These are phyloP conservation scores for Cokeromyces recurvatus DNA, from an alignment of 371 early-diverging fungal genomes.

Conservation along the genomic window DNA sequence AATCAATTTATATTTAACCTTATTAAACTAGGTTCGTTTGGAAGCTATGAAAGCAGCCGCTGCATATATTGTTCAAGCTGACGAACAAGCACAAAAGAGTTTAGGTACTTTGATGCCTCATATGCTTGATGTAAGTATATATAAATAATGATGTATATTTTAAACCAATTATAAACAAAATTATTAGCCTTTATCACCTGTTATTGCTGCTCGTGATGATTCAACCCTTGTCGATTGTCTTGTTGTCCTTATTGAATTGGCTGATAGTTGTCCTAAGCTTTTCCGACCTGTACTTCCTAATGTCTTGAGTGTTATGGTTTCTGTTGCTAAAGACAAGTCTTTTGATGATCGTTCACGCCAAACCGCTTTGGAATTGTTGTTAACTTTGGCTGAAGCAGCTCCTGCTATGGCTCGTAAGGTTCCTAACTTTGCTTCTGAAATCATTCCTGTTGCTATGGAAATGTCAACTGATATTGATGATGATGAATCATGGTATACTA, in stretches of 20 bases:
- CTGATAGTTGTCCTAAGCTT: slow-evolving; percentile 74
- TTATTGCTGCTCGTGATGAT: slow-evolving; percentile 65
- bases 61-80: slow-evolving; percentile 71
- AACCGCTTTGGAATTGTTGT: slow-evolving; percentile 82
- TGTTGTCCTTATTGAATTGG: slow-evolving; percentile 81
- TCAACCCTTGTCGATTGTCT: slow-evolving; percentile 70
- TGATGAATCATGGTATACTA: slow-evolving; percentile 87
- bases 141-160: no score
- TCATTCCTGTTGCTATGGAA: slow-evolving; percentile 84
- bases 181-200: slow-evolving; percentile 53
- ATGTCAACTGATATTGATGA: slow-evolving; percentile 92
- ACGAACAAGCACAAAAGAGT: slow-evolving; percentile 50
- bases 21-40: slow-evolving; percentile 61
- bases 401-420: slow-evolving; percentile 85
- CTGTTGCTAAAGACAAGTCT: slow-evolving; percentile 71
- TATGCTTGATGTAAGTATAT: slow-evolving; percentile 65
- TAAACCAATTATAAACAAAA: no score
- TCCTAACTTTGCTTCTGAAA: slow-evolving; percentile 62
- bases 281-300: slow-evolving; percentile 74
- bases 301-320: slow-evolving; percentile 69
- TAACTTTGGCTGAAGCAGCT: slow-evolving; percentile 84
- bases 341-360: slow-evolving; percentile 79
- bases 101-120: slow-evolving; percentile 72
- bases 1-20: no score
- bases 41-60: slow-evolving; percentile 86